Evolutionary conservation across 352 stramenopile genomes (phyloP).

Genomic region (Globisporangium apiculatum): DNA sequence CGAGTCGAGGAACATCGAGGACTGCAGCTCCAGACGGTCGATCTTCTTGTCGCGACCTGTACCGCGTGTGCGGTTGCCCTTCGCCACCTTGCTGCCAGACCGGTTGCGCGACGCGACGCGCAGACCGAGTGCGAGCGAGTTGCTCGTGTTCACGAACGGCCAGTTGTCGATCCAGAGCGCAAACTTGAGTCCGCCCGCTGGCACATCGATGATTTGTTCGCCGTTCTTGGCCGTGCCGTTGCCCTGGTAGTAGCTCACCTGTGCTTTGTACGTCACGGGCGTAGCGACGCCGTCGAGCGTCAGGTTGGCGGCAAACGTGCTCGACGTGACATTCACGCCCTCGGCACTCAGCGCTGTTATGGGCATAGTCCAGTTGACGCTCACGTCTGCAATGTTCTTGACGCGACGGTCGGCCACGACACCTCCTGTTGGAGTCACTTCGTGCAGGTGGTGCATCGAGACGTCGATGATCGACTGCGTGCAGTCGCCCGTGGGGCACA

Average conservation of each 20-base stretch:
- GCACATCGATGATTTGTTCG: slow-evolving; percentile 20
- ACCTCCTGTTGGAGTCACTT: neutral
- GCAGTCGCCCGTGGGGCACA: neutral
- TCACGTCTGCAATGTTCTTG: neutral
- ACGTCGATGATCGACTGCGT: neutral
- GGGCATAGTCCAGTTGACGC: neutral
- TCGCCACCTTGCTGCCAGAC: neutral
- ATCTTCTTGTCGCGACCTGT: slow-evolving; percentile 11
- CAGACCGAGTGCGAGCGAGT: slow-evolving; percentile 8
- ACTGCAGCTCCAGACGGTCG: slow-evolving; percentile 1
- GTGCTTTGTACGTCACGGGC: neutral
- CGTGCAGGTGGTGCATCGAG: neutral
- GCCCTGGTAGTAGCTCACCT: neutral
- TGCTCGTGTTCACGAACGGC: slow-evolving; percentile 17
- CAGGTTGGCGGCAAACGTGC: neutral
- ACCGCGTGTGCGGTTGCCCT: neutral
- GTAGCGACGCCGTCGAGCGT: neutral
- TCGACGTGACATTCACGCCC: slow-evolving; percentile 6
- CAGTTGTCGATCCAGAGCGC: slow-evolving; percentile 23
- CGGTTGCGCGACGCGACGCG: slow-evolving; percentile 1
- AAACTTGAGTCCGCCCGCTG: slow-evolving; percentile 37
- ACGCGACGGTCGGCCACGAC: neutral
- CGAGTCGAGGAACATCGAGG: slow-evolving; percentile 18
- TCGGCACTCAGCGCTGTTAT: neutral
- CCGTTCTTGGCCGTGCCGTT: slow-evolving; percentile 27